Evolutionary conservation across 139 green algal species (phyloP).

Genomic region (Picochlorum sp.): DNA sequence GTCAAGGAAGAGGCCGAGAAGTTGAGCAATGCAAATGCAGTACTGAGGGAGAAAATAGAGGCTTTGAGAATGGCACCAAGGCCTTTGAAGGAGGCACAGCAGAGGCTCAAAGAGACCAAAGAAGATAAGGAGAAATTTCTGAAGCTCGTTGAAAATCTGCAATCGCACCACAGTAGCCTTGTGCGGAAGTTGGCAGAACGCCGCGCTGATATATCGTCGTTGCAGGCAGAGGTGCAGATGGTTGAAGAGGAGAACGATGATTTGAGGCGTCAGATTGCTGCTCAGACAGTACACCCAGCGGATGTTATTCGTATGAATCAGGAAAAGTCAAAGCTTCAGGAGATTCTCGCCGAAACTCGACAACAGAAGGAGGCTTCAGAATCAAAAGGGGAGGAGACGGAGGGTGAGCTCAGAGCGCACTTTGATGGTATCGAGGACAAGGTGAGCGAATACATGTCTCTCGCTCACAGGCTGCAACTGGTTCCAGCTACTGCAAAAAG

Average conservation of each 20-base stretch:
- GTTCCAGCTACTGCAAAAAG: constrained; percentile 75
- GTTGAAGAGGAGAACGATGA: constrained; percentile 42
- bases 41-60: constrained; percentile 41
- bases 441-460: constrained; percentile 54
- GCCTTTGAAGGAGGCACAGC: constrained; percentile 47
- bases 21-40: constrained; percentile 24
- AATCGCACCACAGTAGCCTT: constrained; percentile 41
- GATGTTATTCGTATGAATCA: constrained; percentile 73
- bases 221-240: constrained; percentile 28
- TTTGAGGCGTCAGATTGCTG: constrained; percentile 41
- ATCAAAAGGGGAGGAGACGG: constrained; percentile 46
- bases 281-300: constrained; percentile 57
- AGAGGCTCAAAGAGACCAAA: constrained; percentile 27
- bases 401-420: constrained; percentile 38
- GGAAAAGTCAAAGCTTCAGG: constrained; percentile 62
- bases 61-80: constrained; percentile 42
- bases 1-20: constrained; percentile 19
- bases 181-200: constrained; percentile 55
- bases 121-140: constrained; percentile 55
- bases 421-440: constrained; percentile 42
- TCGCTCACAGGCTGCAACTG: constrained; percentile 63
- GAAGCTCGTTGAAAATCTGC: constrained; percentile 52
- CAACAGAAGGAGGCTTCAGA: constrained; percentile 57
- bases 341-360: constrained; percentile 33
- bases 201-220: constrained; percentile 39